Evolutionary conservation across 2,329 filamentous ascomycete species (phyloP), one percentile per base, ranked within the genome.

Genomic region (Sporothrix phasma): DNA sequence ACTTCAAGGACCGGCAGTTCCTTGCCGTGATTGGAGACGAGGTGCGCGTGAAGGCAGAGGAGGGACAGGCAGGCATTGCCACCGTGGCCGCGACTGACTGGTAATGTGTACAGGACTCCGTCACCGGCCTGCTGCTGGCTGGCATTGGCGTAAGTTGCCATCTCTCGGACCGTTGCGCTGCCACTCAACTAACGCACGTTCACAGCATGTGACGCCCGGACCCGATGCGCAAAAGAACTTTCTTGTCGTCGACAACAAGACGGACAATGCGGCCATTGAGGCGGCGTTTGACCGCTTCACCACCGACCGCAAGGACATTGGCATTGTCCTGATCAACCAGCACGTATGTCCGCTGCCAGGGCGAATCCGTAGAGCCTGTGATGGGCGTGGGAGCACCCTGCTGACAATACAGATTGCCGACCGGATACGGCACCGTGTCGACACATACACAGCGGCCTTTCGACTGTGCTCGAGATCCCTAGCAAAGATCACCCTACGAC

Each of bases 401-500:
- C 34, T 37, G 10, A 37, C 34, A 3, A 37, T 13, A 4, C 24
- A 97, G 93, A 84, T 99, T 72, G 94, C 94, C 61, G 94, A 99
- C 74, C 86, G 86, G 74, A 99, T 99, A 83, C 86, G 94, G 75
- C 84, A 93, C 74, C 86, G 88, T 67, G 88, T 99, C 70, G 94
- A 99, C 76, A 86, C 85, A 43, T 97, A 96, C 77, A 93, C 91
- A 22, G 90, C 93, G 59, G 92, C 94, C 4, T 99, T 99, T 77
- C 94, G n/a, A 88, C 92, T 24, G 84, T 99, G 63, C 85, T 99
- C 65, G 94, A 99, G 77, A 97, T 99, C 66, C 94, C 94, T 26
- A 96, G 91, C 78, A 99, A 99, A 81, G 94, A 99, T 75, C 94
- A 99, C 75, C 94, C 94, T 99, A 99, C 74, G 93, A 99, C 72